Evolutionary conservation across 805 yeast genomes (phyloP), one percentile per base, ranked within the genome.

Genomic region (Ogataea pignaliae): DNA sequence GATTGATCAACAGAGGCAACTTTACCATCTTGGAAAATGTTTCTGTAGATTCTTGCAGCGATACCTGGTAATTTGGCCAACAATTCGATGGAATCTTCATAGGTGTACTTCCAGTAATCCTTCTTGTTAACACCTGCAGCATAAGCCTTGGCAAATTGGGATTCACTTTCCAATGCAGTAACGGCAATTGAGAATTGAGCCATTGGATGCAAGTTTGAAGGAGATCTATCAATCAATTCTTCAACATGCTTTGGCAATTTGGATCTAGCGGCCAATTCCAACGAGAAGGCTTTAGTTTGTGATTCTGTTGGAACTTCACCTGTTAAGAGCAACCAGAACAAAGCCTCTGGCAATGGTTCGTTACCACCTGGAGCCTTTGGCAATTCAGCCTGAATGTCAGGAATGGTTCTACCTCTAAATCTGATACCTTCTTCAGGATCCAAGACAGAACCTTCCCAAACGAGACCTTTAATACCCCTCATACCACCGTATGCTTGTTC

Each of bases 401-500:
- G 90, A 57, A 85, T 86, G 52, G 93, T 85, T 64, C 75, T 73
- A 56, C 91, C 91, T 68, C 91, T 83, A 76, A 85, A 85, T 65
- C 89, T 79, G 62, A 85, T 86, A 67, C 95, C 95, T 68, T 85
- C 93, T 53, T 78, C 79, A 47, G 95, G 85, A 64, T 85, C 95
- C 58, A 85, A 70, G 29, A 85, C 91, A 40, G 91, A 84, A 53
- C 91, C 91, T 74, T 85, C 95, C 93, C 93, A 85, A 42, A 85
- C 89, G 50, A 86, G 72, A 56, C 88, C 87, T 68, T 83, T 81
- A 66, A 85, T 82, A 63, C 95, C 95, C 67, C 95, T 78, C 90
- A 83, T 83, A 73, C 95, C 95, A 71, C 95, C 95, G 69, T 85
- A 86, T 34, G 89, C 90, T 71, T 85, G 91, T 65, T 81, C 88